Evolutionary conservation across 495 filamentous ascomycete genomes (phyloP).

Genomic region (Neurospora africana): DNA sequence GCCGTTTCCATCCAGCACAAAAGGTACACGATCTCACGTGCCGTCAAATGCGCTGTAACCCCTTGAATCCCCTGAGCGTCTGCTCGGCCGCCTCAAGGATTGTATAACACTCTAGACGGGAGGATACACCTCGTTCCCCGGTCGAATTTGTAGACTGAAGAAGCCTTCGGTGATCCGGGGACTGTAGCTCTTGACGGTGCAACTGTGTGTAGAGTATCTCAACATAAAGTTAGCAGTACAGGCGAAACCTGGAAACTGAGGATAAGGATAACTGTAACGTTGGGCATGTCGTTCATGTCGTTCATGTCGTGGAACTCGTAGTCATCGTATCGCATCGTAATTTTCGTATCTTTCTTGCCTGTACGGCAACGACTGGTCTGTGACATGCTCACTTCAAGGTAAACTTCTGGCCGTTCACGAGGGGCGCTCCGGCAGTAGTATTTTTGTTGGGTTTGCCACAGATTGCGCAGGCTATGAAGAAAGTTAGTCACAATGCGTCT

Average conservation of each 20-base stretch:
- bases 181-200: background rate
- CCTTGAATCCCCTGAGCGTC: background rate
- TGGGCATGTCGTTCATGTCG: background rate
- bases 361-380: background rate
- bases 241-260: background rate
- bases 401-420: constrained; percentile 54
- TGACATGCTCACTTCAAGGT: constrained; percentile 45
- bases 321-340: background rate
- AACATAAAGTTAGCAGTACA: background rate
- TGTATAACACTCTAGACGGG: background rate
- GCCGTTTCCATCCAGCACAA: background rate
- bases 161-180: background rate
- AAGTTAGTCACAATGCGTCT: constrained; percentile 10
- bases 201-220: background rate
- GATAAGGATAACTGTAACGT: background rate
- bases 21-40: background rate
- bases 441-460: constrained; percentile 53
- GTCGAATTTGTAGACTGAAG: background rate
- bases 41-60: background rate
- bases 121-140: background rate
- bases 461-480: constrained; percentile 46
- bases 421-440: constrained; percentile 35
- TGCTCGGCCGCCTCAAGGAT: background rate
- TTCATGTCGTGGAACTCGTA: background rate
- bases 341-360: background rate